A percentile compares a stretch with the other conserved stretches of the same genome.
phyloP scores from a whole-genome alignment of 305 asterid species.

The Euphrasia arctica region DNA sequence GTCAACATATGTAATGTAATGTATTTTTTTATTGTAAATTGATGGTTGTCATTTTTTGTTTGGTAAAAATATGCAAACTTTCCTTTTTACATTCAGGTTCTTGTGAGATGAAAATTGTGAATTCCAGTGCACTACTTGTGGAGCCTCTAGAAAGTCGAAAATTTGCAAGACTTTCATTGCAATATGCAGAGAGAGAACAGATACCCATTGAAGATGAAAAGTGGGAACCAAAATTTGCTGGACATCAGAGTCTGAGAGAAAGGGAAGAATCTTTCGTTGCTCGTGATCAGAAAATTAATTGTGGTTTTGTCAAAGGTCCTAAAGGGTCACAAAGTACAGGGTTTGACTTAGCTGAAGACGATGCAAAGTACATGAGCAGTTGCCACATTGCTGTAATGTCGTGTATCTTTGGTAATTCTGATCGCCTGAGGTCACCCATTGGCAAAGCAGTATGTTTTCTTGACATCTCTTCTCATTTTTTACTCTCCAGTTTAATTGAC shows the following conservation, averaged over 20 bases:
- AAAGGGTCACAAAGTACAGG: constrained; percentile 77
- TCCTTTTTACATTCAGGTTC: constrained; percentile 58
- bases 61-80: neutral
- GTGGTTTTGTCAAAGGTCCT: constrained; percentile 93
- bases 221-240: constrained; percentile 88
- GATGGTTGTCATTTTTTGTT: constrained; percentile 16
- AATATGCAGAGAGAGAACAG: constrained; percentile 66
- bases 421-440: constrained; percentile 83
- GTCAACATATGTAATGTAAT: neutral
- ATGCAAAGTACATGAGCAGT: constrained; percentile 85
- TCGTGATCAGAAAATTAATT: constrained; percentile 88
- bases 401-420: constrained; percentile 97
- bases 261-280: constrained; percentile 94
- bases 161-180: constrained; percentile 85
- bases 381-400: constrained; percentile 98
- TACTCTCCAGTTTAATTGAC: neutral
- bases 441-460: constrained; percentile 55
- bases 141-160: constrained; percentile 89
- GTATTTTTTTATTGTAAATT: constrained; percentile 1
- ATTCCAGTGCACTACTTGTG: constrained; percentile 58
- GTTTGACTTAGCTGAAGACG: constrained; percentile 94
- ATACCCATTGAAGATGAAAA: constrained; percentile 48
- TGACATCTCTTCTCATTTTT: constrained; percentile 22
- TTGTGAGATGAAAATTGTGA: constrained; percentile 80
- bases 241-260: constrained; percentile 82